phyloP scores from a whole-genome alignment of 148 eudicot genomes.

The Silene uniflora region DNA sequence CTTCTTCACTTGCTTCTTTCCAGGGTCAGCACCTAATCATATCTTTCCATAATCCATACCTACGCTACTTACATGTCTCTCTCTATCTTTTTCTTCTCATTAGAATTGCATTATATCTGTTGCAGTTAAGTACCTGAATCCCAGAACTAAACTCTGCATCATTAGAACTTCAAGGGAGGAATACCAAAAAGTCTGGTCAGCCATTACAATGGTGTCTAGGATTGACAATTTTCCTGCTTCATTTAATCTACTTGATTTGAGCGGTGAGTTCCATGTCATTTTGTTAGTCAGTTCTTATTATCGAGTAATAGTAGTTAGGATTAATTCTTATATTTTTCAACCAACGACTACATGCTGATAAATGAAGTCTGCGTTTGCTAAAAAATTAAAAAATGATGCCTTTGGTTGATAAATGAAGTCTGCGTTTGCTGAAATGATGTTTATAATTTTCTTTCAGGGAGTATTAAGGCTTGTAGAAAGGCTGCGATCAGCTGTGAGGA shows the following conservation, averaged over 20 bases:
- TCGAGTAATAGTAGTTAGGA: no score
- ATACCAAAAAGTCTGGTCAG: constrained; percentile 73
- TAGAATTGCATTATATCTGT: not conserved
- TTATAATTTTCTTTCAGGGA: constrained; percentile 38
- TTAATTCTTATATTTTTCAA: no score
- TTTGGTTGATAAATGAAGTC: not conserved
- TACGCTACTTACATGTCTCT: no score
- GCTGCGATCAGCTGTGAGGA: constrained; percentile 84
- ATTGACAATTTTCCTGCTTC: constrained; percentile 66
- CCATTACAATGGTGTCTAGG: constrained; percentile 71
- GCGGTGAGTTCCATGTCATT: constrained; percentile 52
- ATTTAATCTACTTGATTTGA: constrained; percentile 74
- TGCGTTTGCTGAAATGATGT: not conserved
- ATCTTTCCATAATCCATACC: no score
- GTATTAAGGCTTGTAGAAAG: constrained; percentile 70
- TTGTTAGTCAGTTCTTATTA: no score
- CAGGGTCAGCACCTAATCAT: constrained; percentile 42
- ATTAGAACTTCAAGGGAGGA: constrained; percentile 87
- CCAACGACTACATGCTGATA: no score
- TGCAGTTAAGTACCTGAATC: constrained; percentile 89
- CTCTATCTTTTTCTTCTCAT: not conserved
- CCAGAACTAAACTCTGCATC: constrained; percentile 74
- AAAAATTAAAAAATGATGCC: not conserved
- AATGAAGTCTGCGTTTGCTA: not conserved
- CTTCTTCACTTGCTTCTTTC: constrained; percentile 70